Conservation (phyloP, 225 moss, liverwort and hornwort species). For the Pseudoscleropodium purum region DNA sequence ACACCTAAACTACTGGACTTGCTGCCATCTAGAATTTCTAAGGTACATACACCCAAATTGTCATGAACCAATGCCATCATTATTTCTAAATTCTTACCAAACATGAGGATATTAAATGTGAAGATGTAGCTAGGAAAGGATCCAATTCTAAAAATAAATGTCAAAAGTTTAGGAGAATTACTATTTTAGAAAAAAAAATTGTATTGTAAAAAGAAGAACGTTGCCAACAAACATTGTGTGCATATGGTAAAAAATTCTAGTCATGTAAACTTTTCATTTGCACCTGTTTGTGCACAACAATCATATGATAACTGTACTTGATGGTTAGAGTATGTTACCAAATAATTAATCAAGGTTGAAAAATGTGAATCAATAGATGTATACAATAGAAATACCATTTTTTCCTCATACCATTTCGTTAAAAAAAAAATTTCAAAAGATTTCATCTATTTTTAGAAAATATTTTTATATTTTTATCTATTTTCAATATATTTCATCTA, state of each 20-base stretch:
- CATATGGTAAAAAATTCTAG: background rate
- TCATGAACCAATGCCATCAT: background rate
- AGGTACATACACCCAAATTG: background rate
- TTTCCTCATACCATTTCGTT: background rate
- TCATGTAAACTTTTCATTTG: background rate
- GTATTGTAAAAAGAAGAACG: background rate
- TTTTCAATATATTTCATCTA: too few species aligned
- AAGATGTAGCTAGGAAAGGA: too few species aligned
- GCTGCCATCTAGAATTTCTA: background rate
- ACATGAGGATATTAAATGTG: too few species aligned
- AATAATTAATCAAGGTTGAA: background rate
- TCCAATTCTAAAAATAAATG: background rate
- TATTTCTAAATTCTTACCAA: too few species aligned
- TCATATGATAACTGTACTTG: fast-evolving
- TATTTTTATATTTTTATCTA: too few species aligned
- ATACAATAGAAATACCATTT: background rate
- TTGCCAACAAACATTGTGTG: too few species aligned
- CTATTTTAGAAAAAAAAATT: background rate
- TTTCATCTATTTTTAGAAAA: background rate
- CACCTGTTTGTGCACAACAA: background rate
- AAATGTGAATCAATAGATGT: background rate
- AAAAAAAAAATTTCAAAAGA: fast-evolving
- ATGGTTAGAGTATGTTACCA: background rate
- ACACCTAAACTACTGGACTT: too few species aligned
- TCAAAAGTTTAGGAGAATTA: background rate